Evolutionary conservation across 2,329 filamentous ascomycete genomes (phyloP).

Genomic region (Graphium sp.): DNA sequence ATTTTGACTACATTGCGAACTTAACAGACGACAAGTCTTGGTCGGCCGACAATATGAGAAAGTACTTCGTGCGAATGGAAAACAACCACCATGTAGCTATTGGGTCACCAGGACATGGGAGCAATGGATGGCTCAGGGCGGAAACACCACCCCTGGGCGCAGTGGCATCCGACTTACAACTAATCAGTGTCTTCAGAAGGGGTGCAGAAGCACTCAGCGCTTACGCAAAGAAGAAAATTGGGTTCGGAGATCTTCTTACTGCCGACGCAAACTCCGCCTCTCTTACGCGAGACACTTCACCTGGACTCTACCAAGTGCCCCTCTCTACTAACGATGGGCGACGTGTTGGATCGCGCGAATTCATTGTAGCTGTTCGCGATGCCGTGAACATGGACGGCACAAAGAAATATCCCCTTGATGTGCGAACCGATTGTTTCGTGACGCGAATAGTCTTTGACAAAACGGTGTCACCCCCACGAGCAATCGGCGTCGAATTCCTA

Average conservation of each 20-base stretch:
- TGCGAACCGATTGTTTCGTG: conserved; percentile 27
- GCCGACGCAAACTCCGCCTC: conserved; percentile 33
- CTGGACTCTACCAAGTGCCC: conserved; percentile 26
- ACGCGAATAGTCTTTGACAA: conserved; percentile 26
- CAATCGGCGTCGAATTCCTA: conserved; percentile 30
- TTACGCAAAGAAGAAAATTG: too few relatives aligned
- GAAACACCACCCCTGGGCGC: conserved; percentile 20
- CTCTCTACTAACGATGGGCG: conserved; percentile 20
- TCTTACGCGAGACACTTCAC: conserved; percentile 22
- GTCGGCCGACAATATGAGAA: conserved; percentile 39
- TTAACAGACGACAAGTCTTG: conserved; percentile 45
- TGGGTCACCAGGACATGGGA: conserved; percentile 30
- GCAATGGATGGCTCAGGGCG: conserved; percentile 31
- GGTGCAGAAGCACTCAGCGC: too few relatives aligned
- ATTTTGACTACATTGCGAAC: conserved; percentile 38
- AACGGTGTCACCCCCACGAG: conserved; percentile 17
- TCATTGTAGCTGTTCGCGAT: conserved; percentile 29
- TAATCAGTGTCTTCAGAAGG: too few relatives aligned
- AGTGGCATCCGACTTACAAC: too few relatives aligned
- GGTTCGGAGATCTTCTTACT: conserved; percentile 22
- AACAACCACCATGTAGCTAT: conserved; percentile 31
- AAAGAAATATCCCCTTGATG: conserved; percentile 36
- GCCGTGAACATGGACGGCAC: conserved; percentile 29
- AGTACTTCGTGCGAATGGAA: conserved; percentile 40
- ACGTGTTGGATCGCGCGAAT: conserved; percentile 34